Conservation (phyloP, 2,329 filamentous ascomycete genomes). For the Exophiala sp. region DNA sequence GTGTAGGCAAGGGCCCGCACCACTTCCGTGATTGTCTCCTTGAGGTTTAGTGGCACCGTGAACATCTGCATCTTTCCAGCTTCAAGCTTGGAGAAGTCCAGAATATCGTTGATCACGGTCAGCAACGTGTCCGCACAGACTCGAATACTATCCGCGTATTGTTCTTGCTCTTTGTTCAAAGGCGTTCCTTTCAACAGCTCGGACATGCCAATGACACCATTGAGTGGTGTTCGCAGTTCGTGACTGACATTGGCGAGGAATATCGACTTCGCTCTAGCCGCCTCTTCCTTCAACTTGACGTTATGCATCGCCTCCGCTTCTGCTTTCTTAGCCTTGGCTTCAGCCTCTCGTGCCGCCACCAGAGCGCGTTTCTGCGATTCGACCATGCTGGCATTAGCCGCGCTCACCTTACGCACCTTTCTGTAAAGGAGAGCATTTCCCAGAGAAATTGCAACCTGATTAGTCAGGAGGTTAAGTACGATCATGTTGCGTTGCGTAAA, state of each 20-base stretch:
- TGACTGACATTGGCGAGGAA: slow-evolving; percentile 47
- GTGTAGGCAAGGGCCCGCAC: slow-evolving; percentile 62
- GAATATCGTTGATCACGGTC: slow-evolving; percentile 45
- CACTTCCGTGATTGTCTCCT: slow-evolving; percentile 63
- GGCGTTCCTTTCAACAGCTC: slow-evolving; percentile 41
- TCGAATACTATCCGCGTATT: slow-evolving; percentile 41
- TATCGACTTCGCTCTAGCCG: slow-evolving; percentile 52
- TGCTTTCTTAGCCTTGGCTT: slow-evolving; percentile 62
- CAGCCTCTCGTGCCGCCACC: slow-evolving; percentile 58
- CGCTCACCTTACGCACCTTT: slow-evolving; percentile 59
- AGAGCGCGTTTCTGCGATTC: slow-evolving; percentile 63
- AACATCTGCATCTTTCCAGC: slow-evolving; percentile 62
- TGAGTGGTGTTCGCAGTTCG: slow-evolving; percentile 42
- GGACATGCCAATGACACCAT: slow-evolving; percentile 42
- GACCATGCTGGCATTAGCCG: slow-evolving; percentile 63
- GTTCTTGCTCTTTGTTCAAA: slow-evolving; percentile 40
- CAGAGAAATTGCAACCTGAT: slow-evolving; percentile 62
- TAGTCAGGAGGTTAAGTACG: slow-evolving; percentile 56
- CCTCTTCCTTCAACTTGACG: slow-evolving; percentile 64
- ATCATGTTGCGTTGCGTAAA: slow-evolving; percentile 59
- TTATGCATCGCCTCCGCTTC: slow-evolving; percentile 63
- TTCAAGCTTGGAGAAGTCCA: slow-evolving; percentile 53
- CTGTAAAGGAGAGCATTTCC: slow-evolving; percentile 63
- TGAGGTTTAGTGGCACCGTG: slow-evolving; percentile 75
- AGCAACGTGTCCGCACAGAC: slow-evolving; percentile 42